A percentile compares a stretch with the other conserved stretches of the same genome.
Evolutionary conservation across 2,329 filamentous ascomycete species (phyloP).

Genomic region (Colletotrichum somersetense): DNA sequence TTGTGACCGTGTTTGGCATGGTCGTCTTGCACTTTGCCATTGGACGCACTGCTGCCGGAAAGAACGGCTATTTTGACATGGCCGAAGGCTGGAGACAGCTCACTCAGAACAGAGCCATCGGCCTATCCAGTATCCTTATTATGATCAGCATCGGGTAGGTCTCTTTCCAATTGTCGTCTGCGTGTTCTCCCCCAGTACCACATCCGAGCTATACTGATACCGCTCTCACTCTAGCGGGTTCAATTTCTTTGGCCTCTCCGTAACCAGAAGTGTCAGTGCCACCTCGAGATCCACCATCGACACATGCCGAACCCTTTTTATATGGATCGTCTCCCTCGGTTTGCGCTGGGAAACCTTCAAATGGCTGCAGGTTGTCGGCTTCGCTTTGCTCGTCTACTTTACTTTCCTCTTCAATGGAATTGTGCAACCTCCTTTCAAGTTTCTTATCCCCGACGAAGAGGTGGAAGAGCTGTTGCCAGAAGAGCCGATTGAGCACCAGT

Average conservation of each 20-base stretch:
- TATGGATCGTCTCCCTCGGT: slow-evolving; percentile 94
- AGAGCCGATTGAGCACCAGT: slow-evolving; percentile 81
- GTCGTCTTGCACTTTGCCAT: slow-evolving; percentile 81
- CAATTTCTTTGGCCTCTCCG: slow-evolving; percentile 97
- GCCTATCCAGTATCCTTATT: slow-evolving; percentile 85
- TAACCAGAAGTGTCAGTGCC: slow-evolving; percentile 89
- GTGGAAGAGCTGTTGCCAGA: slow-evolving; percentile 80
- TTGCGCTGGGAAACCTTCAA: slow-evolving; percentile 98
- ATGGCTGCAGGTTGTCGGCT: slow-evolving; percentile 92
- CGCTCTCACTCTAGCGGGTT: slow-evolving; percentile 75
- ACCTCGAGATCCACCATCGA: slow-evolving; percentile 97
- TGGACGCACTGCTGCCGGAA: slow-evolving; percentile 79
- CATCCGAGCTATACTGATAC: slow-evolving; percentile 36
- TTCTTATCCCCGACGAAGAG: slow-evolving; percentile 68
- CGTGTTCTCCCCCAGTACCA: not conserved
- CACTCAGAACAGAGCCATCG: slow-evolving; percentile 76
- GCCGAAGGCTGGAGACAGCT: slow-evolving; percentile 88
- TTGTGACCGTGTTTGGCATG: slow-evolving; percentile 83
- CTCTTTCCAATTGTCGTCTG: no score
- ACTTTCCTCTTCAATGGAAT: slow-evolving; percentile 98
- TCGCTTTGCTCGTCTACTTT: slow-evolving; percentile 91
- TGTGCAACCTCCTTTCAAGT: slow-evolving; percentile 82
- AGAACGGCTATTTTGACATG: slow-evolving; percentile 90
- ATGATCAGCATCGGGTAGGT: slow-evolving; percentile 97
- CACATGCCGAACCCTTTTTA: slow-evolving; percentile 96